Base-by-base conservation (phyloP, 306 rosid genomes). In the Vigna trinervia region DNA sequence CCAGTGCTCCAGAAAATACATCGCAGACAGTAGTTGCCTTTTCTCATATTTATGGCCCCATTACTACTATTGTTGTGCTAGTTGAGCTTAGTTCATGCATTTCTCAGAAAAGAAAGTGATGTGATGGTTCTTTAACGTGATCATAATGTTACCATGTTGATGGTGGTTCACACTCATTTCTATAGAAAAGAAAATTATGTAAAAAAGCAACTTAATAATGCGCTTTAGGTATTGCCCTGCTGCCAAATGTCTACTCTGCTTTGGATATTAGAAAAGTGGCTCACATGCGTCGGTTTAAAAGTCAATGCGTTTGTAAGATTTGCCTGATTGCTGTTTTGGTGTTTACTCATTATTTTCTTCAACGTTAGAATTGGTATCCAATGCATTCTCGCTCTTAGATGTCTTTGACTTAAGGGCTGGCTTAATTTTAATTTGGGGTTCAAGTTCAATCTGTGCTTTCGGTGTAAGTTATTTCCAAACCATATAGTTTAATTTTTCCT, bases 311-410 rank as follows among this genome's bases (percentile, higher is more conserved):
- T 71, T 84, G 81, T 77, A 74, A 20, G 65, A 34, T 22, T 20
- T 46, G 62, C 71, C 32, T 72, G 1, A 59, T 63, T 48, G 60
- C 22, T 38, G 48, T 57, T 41, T 41, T 60, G 17, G 13, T 47
- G 57, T 28, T 77, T 82, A 48, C 11, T 82, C 38, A 1, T 59
- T 57, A 36, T 73, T 64, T 74, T 70, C 66, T 61, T 39, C 22
- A 63, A 64, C 28, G 69, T 51, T 68, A 20, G 52, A 80, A 48
- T 48, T 13, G 70, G 87, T 32, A 85, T 86, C 87, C 83, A 61
- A 80, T 82, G 82, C 54, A 63, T 69, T 66, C 11, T 17, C 6
- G 57, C 23, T 15, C 10, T 51, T 51, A n/a, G 57, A 51, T 17
- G 58, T 17, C 26, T 6, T 17, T 17, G 12, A 52, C 5, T 5